Conservation (phyloP, 1,284 basidiomycete species). For the Malassezia brasiliensis region DNA sequence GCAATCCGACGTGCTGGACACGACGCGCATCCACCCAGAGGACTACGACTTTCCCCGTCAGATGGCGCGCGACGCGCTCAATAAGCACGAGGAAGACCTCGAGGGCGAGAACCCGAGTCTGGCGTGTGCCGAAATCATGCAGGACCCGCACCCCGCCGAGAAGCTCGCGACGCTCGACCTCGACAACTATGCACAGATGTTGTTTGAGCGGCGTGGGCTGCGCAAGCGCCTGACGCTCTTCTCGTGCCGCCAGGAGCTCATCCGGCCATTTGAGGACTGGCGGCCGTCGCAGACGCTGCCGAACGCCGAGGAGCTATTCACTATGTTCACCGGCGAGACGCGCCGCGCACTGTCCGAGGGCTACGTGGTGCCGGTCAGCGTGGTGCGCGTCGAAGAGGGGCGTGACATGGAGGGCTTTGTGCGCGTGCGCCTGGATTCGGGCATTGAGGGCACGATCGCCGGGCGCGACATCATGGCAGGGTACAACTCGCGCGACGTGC, state of each 20-base stretch:
- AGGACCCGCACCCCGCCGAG: constrained; percentile 65
- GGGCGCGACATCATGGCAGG: constrained; percentile 30
- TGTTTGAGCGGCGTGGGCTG: constrained; percentile 56
- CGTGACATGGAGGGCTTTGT: constrained; percentile 40
- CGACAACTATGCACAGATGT: constrained; percentile 89
- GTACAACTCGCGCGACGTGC: constrained; percentile 26
- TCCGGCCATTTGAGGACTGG: constrained; percentile 71
- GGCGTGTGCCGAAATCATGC: constrained; percentile 60
- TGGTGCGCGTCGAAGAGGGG: constrained; percentile 54
- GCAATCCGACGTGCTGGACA: constrained; percentile 71
- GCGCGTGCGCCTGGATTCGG: constrained; percentile 75
- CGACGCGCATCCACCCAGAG: constrained; percentile 91
- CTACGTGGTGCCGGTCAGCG: constrained; percentile 73
- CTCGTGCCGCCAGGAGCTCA: constrained; percentile 64
- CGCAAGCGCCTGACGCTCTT: constrained; percentile 59
- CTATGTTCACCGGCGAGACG: constrained; percentile 92
- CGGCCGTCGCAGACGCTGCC: constrained; percentile 64
- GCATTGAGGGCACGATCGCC: constrained; percentile 54
- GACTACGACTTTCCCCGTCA: constrained; percentile 96
- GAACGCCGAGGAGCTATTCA: constrained; percentile 69
- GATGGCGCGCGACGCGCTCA: constrained; percentile 95
- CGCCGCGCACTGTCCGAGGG: constrained; percentile 66
- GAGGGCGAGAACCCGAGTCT: constrained; percentile 39
- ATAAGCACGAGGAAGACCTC: constrained; percentile 54
- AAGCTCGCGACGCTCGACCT: constrained; percentile 86